Percentiles rank a stretch among this genome's conserved stretches.
These are phyloP conservation scores for Ceratocystiopsis minuta DNA, from an alignment of 2,329 filamentous ascomycete genomes.

Conservation along the genomic window DNA sequence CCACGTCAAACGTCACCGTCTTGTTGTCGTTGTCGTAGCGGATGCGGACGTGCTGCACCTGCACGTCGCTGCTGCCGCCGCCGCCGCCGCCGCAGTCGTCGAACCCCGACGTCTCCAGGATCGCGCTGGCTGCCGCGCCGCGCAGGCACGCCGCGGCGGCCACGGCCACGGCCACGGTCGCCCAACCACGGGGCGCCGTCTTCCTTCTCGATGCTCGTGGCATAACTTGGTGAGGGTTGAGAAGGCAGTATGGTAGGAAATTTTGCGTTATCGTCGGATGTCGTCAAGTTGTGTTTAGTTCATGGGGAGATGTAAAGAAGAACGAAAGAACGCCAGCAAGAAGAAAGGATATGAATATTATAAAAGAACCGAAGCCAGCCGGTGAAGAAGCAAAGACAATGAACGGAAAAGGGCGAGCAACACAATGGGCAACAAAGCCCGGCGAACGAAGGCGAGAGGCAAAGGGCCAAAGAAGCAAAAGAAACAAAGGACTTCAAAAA, in stretches of 20 bases:
- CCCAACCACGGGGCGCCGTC: not conserved
- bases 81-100: slow-evolving; percentile 47
- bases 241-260: too few relatives aligned
- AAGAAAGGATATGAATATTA: not conserved
- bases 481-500: not conserved
- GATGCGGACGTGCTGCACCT: slow-evolving; percentile 57
- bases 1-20: slow-evolving; percentile 63
- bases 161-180: slow-evolving; percentile 7
- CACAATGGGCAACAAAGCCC: not conserved
- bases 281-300: too few relatives aligned
- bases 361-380: too few relatives aligned
- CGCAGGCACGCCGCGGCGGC: slow-evolving; percentile 9
- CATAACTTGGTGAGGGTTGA: too few relatives aligned
- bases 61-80: slow-evolving; percentile 36
- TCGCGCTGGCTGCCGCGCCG: slow-evolving; percentile 43
- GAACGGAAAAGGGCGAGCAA: not conserved
- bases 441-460: not conserved
- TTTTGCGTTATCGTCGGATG: too few relatives aligned
- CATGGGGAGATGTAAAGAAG: too few relatives aligned
- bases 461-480: not conserved
- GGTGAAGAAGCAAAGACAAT: not conserved
- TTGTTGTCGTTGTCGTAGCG: slow-evolving; percentile 60
- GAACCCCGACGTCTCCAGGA: slow-evolving; percentile 70
- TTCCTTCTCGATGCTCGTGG: too few relatives aligned
- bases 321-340: not conserved